Conservation (phyloP, 2,329 filamentous ascomycete genomes). For the Xylaria sp. region DNA sequence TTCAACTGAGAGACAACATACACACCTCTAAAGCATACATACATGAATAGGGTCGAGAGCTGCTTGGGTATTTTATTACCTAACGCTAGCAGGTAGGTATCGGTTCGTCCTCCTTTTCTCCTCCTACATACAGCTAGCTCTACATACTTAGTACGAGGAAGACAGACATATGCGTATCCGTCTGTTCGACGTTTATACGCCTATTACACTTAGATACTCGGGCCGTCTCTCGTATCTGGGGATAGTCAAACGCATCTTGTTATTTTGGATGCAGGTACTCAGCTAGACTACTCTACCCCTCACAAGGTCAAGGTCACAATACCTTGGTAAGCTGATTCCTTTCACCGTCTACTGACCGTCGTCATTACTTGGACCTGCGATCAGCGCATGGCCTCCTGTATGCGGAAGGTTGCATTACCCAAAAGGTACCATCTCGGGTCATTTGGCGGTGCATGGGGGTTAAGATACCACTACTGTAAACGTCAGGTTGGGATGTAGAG, state of each 20-base stretch:
- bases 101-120: not conserved
- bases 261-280: not conserved
- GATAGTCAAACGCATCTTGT: not conserved
- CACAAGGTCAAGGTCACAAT: slow-evolving; percentile 22
- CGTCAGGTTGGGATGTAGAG: slow-evolving; percentile 15
- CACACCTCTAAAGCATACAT: too few species aligned
- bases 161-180: not conserved
- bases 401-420: slow-evolving; percentile 37
- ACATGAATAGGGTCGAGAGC: not conserved
- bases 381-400: slow-evolving; percentile 33
- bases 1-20: not conserved
- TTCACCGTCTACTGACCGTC: slow-evolving; percentile 26
- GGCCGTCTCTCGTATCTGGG: slow-evolving; percentile 1
- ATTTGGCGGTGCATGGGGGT: slow-evolving; percentile 16
- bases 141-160: not conserved
- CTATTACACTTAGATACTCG: not conserved
- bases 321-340: slow-evolving; percentile 19
- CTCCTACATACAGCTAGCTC: not conserved
- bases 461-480: not conserved
- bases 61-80: not conserved
- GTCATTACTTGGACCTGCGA: slow-evolving; percentile 23
- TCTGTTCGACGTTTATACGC: not conserved
- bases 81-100: not conserved
- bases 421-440: slow-evolving; percentile 32
- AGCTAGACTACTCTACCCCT: slow-evolving; percentile 24